A percentile compares a stretch with the other conserved stretches of the same genome.
These are phyloP conservation scores for Phytomonas francai DNA, from an alignment of 208 protist species.

Conservation along the genomic window DNA sequence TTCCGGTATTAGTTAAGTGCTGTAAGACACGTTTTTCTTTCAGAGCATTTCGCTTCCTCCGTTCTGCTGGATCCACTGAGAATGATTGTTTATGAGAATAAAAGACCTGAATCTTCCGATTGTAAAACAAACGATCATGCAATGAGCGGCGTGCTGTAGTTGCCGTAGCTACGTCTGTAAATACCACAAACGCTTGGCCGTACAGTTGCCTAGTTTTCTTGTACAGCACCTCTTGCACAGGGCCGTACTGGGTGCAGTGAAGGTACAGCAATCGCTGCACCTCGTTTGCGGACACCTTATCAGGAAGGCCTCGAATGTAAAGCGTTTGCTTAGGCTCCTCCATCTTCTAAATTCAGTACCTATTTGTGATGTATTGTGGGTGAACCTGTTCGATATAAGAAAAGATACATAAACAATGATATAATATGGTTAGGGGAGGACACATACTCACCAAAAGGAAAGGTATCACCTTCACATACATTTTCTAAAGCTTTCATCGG, in stretches of 20 bases:
- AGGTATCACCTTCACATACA: background rate
- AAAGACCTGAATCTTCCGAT: slow-evolving; percentile 61
- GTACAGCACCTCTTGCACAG: slow-evolving; percentile 63
- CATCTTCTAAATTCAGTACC: slow-evolving; percentile 18
- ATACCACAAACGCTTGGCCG: slow-evolving; percentile 84
- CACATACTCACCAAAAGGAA: background rate
- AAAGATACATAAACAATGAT: background rate
- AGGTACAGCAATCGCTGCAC: slow-evolving; percentile 70
- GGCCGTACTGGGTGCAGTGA: slow-evolving; percentile 82
- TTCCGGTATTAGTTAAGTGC: slow-evolving; percentile 14
- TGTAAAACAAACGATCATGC: slow-evolving; percentile 68
- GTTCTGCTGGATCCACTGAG: slow-evolving; percentile 54
- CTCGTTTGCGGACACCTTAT: slow-evolving; percentile 70
- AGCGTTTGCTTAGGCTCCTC: slow-evolving; percentile 79
- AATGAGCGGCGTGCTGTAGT: slow-evolving; percentile 55
- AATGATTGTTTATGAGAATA: slow-evolving; percentile 72
- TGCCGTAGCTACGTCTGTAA: slow-evolving; percentile 77
- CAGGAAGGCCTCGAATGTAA: slow-evolving; percentile 76
- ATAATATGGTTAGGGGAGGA: background rate
- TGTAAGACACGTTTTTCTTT: slow-evolving; percentile 22
- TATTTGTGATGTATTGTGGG: background rate
- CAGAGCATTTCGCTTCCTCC: slow-evolving; percentile 42
- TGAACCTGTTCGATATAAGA: background rate
- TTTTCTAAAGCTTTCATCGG: background rate
- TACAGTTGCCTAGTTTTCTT: slow-evolving; percentile 49